A percentile compares a stretch with the other conserved stretches of the same genome.
Evolutionary conservation across 164 flowering plant species (phyloP).

Genomic region (Paratinospora sagittata): DNA sequence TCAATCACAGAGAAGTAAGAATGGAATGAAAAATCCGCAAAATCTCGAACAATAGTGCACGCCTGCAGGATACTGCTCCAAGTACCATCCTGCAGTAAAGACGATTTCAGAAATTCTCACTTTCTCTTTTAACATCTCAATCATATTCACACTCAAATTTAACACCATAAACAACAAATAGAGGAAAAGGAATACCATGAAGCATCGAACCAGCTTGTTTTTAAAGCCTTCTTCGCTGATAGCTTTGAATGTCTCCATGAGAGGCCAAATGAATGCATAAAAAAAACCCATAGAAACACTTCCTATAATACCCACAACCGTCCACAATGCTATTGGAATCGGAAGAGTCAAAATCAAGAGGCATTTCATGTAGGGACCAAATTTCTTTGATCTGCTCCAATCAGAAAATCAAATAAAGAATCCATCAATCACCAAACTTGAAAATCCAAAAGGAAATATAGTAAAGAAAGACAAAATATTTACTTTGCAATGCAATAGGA

Average conservation of each 20-base stretch:
- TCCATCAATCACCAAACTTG: background rate
- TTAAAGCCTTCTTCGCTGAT: conserved; percentile 15
- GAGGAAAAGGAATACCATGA: conserved; percentile 13
- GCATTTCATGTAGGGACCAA: conserved; percentile 19
- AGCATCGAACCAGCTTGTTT: conserved; percentile 26
- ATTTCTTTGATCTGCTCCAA: conserved; percentile 22
- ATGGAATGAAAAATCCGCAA: conserved; percentile 22
- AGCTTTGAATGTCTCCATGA: conserved; percentile 25
- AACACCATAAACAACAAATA: background rate
- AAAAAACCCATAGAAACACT: conserved; percentile 18
- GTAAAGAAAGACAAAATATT: background rate
- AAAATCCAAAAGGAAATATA: background rate
- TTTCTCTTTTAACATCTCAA: no score
- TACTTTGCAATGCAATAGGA: conserved; percentile 27
- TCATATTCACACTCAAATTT: no score
- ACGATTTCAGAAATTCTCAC: no score
- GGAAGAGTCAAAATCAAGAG: conserved; percentile 16
- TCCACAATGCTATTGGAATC: conserved; percentile 20
- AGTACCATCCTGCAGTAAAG: conserved; percentile 24
- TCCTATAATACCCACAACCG: conserved; percentile 20
- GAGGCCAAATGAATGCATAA: conserved; percentile 26
- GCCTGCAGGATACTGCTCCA: conserved; percentile 20
- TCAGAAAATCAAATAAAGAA: background rate
- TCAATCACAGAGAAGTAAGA: conserved; percentile 30
- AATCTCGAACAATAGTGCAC: conserved; percentile 23